Evolutionary conservation across 495 filamentous ascomycete genomes (phyloP).

Genomic region (Aspergillus indologenus): DNA sequence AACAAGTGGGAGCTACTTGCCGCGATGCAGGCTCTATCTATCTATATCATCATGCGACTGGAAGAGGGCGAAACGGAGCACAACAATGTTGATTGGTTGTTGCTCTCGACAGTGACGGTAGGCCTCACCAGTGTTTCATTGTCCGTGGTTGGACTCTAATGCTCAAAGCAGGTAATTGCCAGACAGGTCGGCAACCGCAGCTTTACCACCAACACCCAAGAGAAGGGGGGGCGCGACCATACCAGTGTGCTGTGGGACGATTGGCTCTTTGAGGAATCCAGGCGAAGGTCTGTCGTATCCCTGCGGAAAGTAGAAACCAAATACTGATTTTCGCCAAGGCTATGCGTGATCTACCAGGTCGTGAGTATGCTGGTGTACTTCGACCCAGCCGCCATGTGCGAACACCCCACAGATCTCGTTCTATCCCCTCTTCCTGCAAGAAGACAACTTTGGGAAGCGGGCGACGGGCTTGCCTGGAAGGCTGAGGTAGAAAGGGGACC

Average conservation of each 20-base stretch:
- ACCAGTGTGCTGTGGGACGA: slow-evolving; percentile 4
- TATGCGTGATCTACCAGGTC: slow-evolving; percentile 39
- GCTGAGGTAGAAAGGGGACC: slow-evolving; percentile 25
- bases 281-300: slow-evolving; percentile 5
- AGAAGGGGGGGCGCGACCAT: too few species aligned
- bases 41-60: slow-evolving; percentile 41
- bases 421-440: slow-evolving; percentile 45
- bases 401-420: slow-evolving; percentile 32
- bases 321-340: slow-evolving; percentile 25
- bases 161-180: too few species aligned
- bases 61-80: slow-evolving; percentile 45
- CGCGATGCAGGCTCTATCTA: slow-evolving; percentile 40
- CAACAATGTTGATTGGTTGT: too few species aligned
- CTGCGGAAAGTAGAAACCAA: slow-evolving; percentile 25
- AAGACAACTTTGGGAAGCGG: slow-evolving; percentile 49
- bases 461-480: slow-evolving; percentile 35
- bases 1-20: slow-evolving; percentile 39
- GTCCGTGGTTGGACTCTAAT: too few species aligned
- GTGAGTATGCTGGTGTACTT: slow-evolving; percentile 47
- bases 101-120: too few species aligned
- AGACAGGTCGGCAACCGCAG: too few species aligned
- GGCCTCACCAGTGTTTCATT: too few species aligned
- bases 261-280: slow-evolving; percentile 43
- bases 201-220: too few species aligned
- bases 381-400: slow-evolving; percentile 41